phyloP scores from a whole-genome alignment of 164 flowering plant genomes.

The Umbilicus rupestris region DNA sequence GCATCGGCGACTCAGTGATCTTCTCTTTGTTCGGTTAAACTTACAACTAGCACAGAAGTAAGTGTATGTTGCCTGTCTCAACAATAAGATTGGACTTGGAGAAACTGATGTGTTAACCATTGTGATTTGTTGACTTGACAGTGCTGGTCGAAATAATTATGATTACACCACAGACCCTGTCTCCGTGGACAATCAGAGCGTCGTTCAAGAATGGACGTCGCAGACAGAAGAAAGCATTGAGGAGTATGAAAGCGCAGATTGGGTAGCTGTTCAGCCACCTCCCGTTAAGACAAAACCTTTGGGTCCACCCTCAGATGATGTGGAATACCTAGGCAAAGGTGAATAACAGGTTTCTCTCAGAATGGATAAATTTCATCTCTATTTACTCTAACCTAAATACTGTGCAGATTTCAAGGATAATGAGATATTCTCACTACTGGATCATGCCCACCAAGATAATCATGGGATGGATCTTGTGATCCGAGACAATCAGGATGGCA shows the following conservation, averaged over 20 bases:
- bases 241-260: slow-evolving; percentile 26
- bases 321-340: slow-evolving; percentile 44
- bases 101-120: not conserved
- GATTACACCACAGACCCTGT: slow-evolving; percentile 41
- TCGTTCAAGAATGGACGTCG: slow-evolving; percentile 52
- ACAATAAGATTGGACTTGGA: not conserved
- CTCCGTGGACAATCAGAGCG: slow-evolving; percentile 26
- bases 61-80: slow-evolving; percentile 12
- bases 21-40: slow-evolving; percentile 58
- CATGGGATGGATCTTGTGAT: too few relatives aligned
- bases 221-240: slow-evolving; percentile 29
- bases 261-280: slow-evolving; percentile 50
- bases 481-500: not conserved
- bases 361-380: not conserved
- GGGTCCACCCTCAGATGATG: slow-evolving; percentile 30
- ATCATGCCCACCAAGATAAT: not conserved
- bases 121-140: slow-evolving; percentile 6
- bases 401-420: slow-evolving; percentile 54
- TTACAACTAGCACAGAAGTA: slow-evolving; percentile 50
- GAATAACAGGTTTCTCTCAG: not conserved
- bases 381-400: not conserved
- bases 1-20: slow-evolving; percentile 62
- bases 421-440: slow-evolving; percentile 26
- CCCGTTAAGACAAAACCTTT: slow-evolving; percentile 20
- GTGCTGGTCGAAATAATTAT: slow-evolving; percentile 19